Evolutionary conservation across 2,329 filamentous ascomycete genomes (phyloP).

Genomic region (Alternaria ventricosa): DNA sequence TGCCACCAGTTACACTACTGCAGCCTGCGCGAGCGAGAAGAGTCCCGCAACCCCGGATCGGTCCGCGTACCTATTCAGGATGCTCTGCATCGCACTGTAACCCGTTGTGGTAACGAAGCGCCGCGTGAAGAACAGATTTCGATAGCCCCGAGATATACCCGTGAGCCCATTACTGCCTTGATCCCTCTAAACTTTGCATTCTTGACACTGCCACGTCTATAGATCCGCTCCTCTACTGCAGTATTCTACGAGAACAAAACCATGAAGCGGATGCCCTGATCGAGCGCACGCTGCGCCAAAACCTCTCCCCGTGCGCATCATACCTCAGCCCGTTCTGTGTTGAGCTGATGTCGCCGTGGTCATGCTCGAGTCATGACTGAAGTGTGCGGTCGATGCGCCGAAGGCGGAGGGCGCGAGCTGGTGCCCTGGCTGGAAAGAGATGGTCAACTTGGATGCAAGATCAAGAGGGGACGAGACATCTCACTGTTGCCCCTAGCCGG

Average conservation of each 20-base stretch:
- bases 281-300: not conserved
- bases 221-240: not conserved
- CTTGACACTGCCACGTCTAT: not conserved
- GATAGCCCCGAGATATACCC: not conserved
- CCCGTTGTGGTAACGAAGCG: not conserved
- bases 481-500: not conserved
- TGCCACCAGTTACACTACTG: not conserved
- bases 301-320: not conserved
- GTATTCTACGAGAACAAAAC: not conserved
- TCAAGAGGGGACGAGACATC: not conserved
- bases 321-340: not conserved
- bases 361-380: not conserved
- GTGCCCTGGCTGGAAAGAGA: not conserved
- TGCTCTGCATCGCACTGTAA: not conserved
- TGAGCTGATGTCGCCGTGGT: not conserved
- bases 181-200: not conserved
- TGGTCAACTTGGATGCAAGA: not conserved
- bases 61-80: not conserved
- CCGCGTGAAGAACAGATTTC: not conserved
- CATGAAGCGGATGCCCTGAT: not conserved
- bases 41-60: not conserved
- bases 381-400: not conserved
- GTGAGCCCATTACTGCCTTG: not conserved
- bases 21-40: not conserved
- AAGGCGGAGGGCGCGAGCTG: not conserved